Base-by-base conservation (phyloP, 306 rosid species). In the Lupinus albus region DNA sequence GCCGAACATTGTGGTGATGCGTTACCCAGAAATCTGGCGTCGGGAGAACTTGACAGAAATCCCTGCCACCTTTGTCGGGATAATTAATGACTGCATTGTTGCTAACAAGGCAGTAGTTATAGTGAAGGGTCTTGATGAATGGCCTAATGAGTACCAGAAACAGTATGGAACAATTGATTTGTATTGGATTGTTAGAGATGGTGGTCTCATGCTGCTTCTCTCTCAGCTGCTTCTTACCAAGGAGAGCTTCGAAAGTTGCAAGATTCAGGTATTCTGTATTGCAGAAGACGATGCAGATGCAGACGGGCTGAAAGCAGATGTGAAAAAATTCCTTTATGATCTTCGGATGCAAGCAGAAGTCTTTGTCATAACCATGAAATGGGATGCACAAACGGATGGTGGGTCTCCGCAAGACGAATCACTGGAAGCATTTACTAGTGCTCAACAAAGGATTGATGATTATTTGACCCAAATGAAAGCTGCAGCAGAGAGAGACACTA, bases 281-380 rank as follows among this genome's bases (percentile, higher is more conserved):
- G 97, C 99, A 0, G 99, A 94, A 81, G 99, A 94, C 51, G 99
- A 90, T 55, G 70, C 85, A 4, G 99, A 94, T 42, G 97, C 99
- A 1, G 99, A 85, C 80, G 96, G 58, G 30, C 91, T 94, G 60
- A 94, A 94, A 82, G 89, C 96, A 58, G 99, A 94, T 38, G 97
- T 94, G 47, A 94, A 90, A 76, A 94, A 94, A 81, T 94, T 94
- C 78, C 75, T 94, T 12, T 94, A 94, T 15, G 99, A 94, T 82
- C 97, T 94, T 67, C 84, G 99, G 57, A 90, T 94, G 99, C 99
- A 94, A 64, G 97, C 99, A 1, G 99, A 94, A 79, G 99, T 94
- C 67, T 79, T 94, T 61, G 99, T 94, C 28, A 63, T 94, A 72
- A 85, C 96, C 8, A 81, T 88, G 86, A 93, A 86, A 78, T 89